Base-by-base conservation (phyloP, 2,329 filamentous ascomycete genomes). In the Epichloe sp. region DNA sequence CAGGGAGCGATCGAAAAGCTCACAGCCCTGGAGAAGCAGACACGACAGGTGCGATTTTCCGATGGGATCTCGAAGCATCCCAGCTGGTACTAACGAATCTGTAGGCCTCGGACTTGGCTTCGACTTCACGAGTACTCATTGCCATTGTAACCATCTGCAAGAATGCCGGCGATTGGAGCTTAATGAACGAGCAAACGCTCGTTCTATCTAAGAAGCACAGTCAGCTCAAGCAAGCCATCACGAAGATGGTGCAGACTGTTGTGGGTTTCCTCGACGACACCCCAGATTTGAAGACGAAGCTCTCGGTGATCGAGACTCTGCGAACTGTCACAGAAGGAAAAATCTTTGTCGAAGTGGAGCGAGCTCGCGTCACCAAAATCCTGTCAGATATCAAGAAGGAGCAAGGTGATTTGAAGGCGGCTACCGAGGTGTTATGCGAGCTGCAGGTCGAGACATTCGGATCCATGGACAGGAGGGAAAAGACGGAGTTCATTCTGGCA, bases 311-410 rank as follows among this genome's bases (percentile, higher is more conserved):
- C 63, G 91, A 98, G 71, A 94, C 91, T 1, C 71, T 98, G 62
- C 82, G 93, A 60, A 97, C 91, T 42, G 91, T 98, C 47, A 98
- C 93, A 8, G 93, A 98, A 71, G 93, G 93, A 71, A 98, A 98
- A 85, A 98, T 98, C 67, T 98, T 98, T 63, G 91, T 98, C 61
- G 93, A 98, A 75, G 93, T 98, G 49, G 93, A 98, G 77, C 84
- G 93, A 59, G 93, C 93, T 57, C 86, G 93, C 59, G 85, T 98
- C 54, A 98, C 93, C 61, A 88, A 85, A 65, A 94, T 95, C 58
- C 78, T 98, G 12, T 97, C 93, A 48, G 82, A 96, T 69, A 97
- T 98, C 76, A 97, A 97, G 78, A 96, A 95, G 72, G 74, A 86
- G 57, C 88, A 97, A 71, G 91, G 90, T 57, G 91, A 98, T 63